phyloP scores from a whole-genome alignment of 129 eudicot genomes.

The Calendula officinalis region DNA sequence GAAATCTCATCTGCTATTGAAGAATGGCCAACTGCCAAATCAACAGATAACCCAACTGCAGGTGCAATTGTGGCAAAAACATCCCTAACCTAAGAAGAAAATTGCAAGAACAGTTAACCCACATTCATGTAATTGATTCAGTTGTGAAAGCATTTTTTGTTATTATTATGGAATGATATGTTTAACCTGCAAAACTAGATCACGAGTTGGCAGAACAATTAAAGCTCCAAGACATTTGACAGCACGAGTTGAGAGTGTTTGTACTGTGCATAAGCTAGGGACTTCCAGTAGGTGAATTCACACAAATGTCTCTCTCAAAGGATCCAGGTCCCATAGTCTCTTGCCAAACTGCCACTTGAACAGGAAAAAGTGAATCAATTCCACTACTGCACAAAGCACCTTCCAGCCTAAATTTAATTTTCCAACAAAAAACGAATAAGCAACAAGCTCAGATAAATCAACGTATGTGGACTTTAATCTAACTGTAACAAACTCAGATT shows the following conservation, averaged over 20 bases:
- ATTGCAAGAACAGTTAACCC: conserved; percentile 13
- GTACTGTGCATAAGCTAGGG: conserved; percentile 80
- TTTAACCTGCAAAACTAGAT: conserved; percentile 82
- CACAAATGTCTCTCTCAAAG: conserved; percentile 73
- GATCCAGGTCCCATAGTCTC: conserved; percentile 87
- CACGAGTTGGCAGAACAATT: conserved; percentile 93
- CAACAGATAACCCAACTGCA: conserved; percentile 91
- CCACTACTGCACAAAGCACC: conserved; percentile 50
- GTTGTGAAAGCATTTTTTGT: background rate
- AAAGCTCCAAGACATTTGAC: conserved; percentile 81
- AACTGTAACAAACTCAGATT: no score
- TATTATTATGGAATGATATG: background rate
- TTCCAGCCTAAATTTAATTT: conserved; percentile 53
- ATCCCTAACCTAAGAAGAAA: conserved; percentile 63
- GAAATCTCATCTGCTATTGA: conserved; percentile 88
- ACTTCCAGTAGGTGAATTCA: conserved; percentile 93
- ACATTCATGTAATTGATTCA: background rate
- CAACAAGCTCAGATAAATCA: background rate
- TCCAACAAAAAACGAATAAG: conserved; percentile 8
- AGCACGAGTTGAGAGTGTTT: conserved; percentile 61
- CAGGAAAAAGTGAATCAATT: conserved; percentile 67
- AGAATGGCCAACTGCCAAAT: conserved; percentile 93
- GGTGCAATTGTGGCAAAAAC: conserved; percentile 85
- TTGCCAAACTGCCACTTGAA: conserved; percentile 88
- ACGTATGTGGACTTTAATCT: no score